Evolutionary conservation across 2,329 filamentous ascomycete genomes (phyloP), one percentile per base, ranked within the genome.

Genomic region (Fusarium ambrosium): DNA sequence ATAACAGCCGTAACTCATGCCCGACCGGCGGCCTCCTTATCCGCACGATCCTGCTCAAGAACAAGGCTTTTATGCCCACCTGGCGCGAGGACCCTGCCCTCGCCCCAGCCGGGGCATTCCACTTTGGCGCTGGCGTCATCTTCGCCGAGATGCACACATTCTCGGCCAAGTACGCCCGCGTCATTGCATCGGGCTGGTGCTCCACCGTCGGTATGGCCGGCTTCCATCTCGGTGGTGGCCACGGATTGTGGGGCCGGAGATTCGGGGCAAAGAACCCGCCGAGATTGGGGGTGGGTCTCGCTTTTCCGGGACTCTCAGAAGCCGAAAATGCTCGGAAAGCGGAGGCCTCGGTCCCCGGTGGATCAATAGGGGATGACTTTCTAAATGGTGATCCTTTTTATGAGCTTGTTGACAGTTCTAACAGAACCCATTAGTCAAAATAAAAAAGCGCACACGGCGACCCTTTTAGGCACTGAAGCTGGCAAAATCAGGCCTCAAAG

Each of bases 221-320:
- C 20, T 71, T 27, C 20, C 51, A 69, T 36, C 69, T 69, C 53
- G 69, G 65, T 20, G 69, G 69, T 27, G 69, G 69, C 41, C 65
- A 71, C 39, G 66, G 69, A 37, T 37, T 37, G 36, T 37, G 36
- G 36, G 36, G 36, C 36, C 36, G 36, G 36, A 37, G 14, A 16
- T 37, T 37, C 36, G 36, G 36, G 36, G 14, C 36, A 3, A 14
- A 18, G 36, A 37, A 37, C 36, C 16, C 14, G 7, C 36, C 36
- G 36, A 37, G 36, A 37, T 18, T 18, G 2, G 6, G 36, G 6
- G 36, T 37, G 36, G 36, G 16, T 18, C 36, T 37, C 36, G 36
- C 36, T 18, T 18, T 37, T 37, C 14, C 36, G 34, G 36, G 36
- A 37, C 7, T 8, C 6, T 18, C 14, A 37, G 7, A 37, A 37